These are phyloP conservation scores for Russula emetica DNA, from an alignment of 768 basidiomycete genomes.

Conservation along the genomic window DNA sequence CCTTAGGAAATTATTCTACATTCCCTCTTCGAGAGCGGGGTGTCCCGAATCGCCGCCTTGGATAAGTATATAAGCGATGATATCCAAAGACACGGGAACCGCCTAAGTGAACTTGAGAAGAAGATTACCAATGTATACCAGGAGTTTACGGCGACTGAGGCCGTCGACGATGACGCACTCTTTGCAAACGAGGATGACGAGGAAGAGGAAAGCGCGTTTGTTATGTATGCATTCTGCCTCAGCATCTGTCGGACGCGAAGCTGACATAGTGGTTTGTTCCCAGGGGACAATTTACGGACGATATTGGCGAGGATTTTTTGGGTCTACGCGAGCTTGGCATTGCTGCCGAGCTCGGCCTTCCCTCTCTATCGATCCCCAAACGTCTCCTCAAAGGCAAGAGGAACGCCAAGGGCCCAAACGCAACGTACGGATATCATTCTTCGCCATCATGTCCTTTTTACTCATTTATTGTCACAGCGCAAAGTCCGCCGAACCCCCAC, in stretches of 20 bases:
- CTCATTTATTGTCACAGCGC: conserved; percentile 37
- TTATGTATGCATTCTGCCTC: conserved; percentile 46
- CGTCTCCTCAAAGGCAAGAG: conserved; percentile 58
- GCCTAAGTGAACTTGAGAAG: conserved; percentile 76
- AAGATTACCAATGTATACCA: conserved; percentile 80
- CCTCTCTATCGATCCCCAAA: conserved; percentile 74
- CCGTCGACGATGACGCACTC: conserved; percentile 57
- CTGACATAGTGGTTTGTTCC: conserved; percentile 4
- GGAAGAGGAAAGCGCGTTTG: conserved; percentile 60
- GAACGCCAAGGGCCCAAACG: conserved; percentile 37
- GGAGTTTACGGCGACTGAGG: conserved; percentile 52
- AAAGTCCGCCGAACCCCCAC: conserved; percentile 69
- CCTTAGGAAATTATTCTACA: conserved; percentile 89
- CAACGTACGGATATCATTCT: conserved; percentile 42
- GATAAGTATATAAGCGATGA: conserved; percentile 89
- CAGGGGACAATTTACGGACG: conserved; percentile 83
- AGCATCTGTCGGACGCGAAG: neutral
- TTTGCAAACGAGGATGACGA: conserved; percentile 53
- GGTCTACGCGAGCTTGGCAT: conserved; percentile 86
- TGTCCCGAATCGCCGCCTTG: conserved; percentile 68
- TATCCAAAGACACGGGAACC: conserved; percentile 71
- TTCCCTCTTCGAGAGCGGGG: conserved; percentile 86
- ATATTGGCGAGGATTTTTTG: conserved; percentile 89
- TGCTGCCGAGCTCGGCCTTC: conserved; percentile 76
- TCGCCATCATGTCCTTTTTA: neutral